phyloP scores from a whole-genome alignment of 164 flowering plant genomes.

The Nelumbo lutea region DNA sequence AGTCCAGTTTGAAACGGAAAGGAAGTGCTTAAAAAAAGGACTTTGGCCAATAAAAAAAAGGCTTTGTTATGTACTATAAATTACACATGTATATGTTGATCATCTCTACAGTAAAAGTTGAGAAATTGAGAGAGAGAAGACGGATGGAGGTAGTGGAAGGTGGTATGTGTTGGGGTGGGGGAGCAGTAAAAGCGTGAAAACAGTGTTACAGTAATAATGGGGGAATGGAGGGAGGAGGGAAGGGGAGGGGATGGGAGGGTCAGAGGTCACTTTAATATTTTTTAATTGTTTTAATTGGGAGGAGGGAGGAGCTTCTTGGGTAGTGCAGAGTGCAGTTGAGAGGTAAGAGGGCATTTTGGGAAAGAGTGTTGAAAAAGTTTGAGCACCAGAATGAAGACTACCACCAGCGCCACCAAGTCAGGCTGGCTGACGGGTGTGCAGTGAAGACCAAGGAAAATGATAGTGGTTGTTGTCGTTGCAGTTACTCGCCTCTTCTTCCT shows the following conservation, averaged over 20 bases:
- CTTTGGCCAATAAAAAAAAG: no score
- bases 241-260: not conserved
- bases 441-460: constrained; percentile 61
- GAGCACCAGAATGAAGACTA: constrained; percentile 6
- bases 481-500: constrained; percentile 13
- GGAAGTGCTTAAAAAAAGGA: no score
- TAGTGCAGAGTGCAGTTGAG: not conserved
- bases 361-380: constrained; percentile 43
- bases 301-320: not conserved
- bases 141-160: no score
- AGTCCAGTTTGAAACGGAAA: no score
- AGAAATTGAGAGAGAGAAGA: no score
- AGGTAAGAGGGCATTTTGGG: constrained; percentile 29
- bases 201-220: no score
- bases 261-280: not conserved
- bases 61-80: no score
- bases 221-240: not conserved
- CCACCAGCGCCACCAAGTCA: constrained; percentile 5
- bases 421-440: constrained; percentile 28
- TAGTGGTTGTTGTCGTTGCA: constrained; percentile 49
- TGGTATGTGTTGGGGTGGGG: no score
- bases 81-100: no score
- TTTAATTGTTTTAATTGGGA: no score
- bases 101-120: no score
- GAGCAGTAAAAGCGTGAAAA: no score